Conservation (phyloP, 805 yeast genomes). For the Metschnikowia peoriensis region DNA sequence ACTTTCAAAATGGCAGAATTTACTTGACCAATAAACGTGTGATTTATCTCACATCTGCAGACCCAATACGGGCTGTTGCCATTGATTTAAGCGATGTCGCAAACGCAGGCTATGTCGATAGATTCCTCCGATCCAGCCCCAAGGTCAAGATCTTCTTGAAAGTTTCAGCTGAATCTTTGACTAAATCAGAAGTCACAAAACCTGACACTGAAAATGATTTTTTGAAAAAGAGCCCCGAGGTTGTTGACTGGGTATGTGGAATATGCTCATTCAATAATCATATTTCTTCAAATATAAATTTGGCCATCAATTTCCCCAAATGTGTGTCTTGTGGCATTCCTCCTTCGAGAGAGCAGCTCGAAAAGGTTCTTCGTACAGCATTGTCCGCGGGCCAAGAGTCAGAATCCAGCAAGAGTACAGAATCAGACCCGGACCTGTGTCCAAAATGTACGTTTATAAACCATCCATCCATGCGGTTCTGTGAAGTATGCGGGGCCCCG, state of each 20-base stretch:
- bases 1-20: slow-evolving; percentile 71
- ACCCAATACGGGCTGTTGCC: slow-evolving; percentile 45
- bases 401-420: neutral
- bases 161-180: neutral
- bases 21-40: slow-evolving; percentile 74
- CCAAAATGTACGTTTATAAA: slow-evolving; percentile 75
- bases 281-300: slow-evolving; percentile 18
- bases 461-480: slow-evolving; percentile 70
- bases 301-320: slow-evolving; percentile 25
- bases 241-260: slow-evolving; percentile 77
- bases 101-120: slow-evolving; percentile 39
- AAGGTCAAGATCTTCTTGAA: slow-evolving; percentile 50
- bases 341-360: slow-evolving; percentile 15
- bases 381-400: neutral
- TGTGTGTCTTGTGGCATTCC: slow-evolving; percentile 43
- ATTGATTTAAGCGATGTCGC: slow-evolving; percentile 45
- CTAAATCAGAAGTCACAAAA: neutral
- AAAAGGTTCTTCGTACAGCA: neutral
- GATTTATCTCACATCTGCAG: slow-evolving; percentile 62
- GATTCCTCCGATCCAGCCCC: slow-evolving; percentile 77
- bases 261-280: slow-evolving; percentile 76
- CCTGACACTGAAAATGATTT: neutral
- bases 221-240: neutral
- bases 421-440: slow-evolving; percentile 34
- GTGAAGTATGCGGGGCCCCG: slow-evolving; percentile 83